A percentile compares a stretch with the other conserved stretches of the same genome.
Evolutionary conservation across 2,329 filamentous ascomycete genomes (phyloP).

Genomic region (Ceratocystis alfenasii): DNA sequence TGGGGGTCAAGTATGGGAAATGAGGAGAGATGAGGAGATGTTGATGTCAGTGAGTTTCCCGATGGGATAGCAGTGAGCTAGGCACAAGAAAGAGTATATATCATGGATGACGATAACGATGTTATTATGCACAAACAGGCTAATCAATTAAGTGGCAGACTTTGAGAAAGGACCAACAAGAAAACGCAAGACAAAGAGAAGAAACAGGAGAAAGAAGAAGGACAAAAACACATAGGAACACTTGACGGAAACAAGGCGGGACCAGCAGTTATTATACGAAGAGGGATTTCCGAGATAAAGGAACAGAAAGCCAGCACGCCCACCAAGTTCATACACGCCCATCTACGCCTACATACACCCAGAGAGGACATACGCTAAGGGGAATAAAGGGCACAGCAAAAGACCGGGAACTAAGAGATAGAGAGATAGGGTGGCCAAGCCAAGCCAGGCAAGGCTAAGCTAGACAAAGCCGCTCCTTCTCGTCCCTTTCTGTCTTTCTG

Average conservation of each 20-base stretch:
- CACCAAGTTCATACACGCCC: background rate
- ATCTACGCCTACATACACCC: too few relatives aligned
- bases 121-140: background rate
- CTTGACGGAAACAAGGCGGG: too few relatives aligned
- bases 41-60: too few relatives aligned
- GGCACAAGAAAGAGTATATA: background rate
- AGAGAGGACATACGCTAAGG: too few relatives aligned
- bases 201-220: background rate
- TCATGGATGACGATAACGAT: background rate
- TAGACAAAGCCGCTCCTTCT: background rate
- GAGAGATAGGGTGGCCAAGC: background rate
- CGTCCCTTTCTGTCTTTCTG: background rate
- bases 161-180: background rate
- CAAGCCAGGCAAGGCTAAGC: background rate
- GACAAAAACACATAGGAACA: background rate
- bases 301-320: background rate
- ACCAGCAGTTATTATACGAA: background rate
- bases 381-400: background rate
- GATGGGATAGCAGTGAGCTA: background rate
- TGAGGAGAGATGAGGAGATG: slow-evolving; percentile 4
- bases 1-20: background rate
- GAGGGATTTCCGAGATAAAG: background rate
- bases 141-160: background rate
- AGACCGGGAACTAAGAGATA: background rate
- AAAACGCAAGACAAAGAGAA: background rate